phyloP scores from a whole-genome alignment of 495 filamentous ascomycete genomes.

The Astrothelium macrocarpum region DNA sequence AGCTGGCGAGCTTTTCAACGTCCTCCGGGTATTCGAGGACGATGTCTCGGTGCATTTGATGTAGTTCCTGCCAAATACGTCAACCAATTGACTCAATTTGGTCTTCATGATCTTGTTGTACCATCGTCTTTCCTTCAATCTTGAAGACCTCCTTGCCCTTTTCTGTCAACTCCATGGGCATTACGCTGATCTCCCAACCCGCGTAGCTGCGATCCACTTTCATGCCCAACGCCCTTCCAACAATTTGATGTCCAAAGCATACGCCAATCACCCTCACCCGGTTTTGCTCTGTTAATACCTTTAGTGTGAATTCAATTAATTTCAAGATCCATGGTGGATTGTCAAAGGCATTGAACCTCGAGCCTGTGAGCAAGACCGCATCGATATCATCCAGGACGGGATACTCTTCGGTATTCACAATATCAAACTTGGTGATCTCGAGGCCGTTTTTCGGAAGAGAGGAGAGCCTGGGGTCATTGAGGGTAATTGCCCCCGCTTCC shows the following conservation, averaged over 20 bases:
- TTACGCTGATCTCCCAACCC: slow-evolving; percentile 79
- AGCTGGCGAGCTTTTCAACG: slow-evolving; percentile 55
- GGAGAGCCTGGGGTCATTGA: slow-evolving; percentile 34
- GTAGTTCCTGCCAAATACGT: slow-evolving; percentile 50
- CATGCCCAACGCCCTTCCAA: slow-evolving; percentile 63
- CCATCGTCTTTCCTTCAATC: slow-evolving; percentile 38
- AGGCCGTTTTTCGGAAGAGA: slow-evolving; percentile 34
- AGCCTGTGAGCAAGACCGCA: slow-evolving; percentile 73
- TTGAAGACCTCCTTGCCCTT: slow-evolving; percentile 67
- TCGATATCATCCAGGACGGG: slow-evolving; percentile 66
- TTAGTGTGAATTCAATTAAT: slow-evolving; percentile 59
- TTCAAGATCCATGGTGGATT: slow-evolving; percentile 64
- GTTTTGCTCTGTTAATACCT: slow-evolving; percentile 42
- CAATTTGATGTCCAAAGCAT: slow-evolving; percentile 89
- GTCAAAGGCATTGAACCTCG: slow-evolving; percentile 55
- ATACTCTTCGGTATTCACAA: slow-evolving; percentile 53
- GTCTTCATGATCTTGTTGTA: slow-evolving; percentile 9
- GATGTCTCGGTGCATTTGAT: slow-evolving; percentile 86
- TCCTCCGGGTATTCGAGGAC: slow-evolving; percentile 55
- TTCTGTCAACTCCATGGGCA: slow-evolving; percentile 55
- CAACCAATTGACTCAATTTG: slow-evolving; percentile 10
- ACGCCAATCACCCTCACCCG: slow-evolving; percentile 65
- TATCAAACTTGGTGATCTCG: slow-evolving; percentile 54
- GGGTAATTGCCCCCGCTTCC: slow-evolving; percentile 37
- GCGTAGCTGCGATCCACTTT: slow-evolving; percentile 54